Evolutionary conservation across 345 rosid species (phyloP), one percentile per base, ranked within the genome.

Genomic region (Lumnitzera racemosa): DNA sequence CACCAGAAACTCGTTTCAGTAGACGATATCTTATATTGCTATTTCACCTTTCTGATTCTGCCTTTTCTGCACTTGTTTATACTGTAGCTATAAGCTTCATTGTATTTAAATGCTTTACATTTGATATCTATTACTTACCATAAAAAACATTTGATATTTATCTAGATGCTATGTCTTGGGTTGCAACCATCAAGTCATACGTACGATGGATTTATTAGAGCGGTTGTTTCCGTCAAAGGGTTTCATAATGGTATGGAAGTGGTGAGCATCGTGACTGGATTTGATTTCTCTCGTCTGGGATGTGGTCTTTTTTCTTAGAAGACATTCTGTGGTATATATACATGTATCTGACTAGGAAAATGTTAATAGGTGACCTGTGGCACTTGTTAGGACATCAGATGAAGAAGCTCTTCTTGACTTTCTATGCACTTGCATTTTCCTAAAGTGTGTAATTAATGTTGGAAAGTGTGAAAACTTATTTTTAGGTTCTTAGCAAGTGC

Each of bases 161-260:
- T 70, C 64, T 55, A 91, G 98, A 87, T 89, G 96, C 79, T 82
- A 76, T 74, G 74, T 61, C 79, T 89, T 71, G 94, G 97, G 59
- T 58, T 92, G 76, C 72, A 46, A 61, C 96, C 88, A 62, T 76
- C 97, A 57, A 70, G 77, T 24, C 64, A 65, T 63, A 74, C 88
- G 46, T 92, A 78, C 62, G 80, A 85, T 82, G 82, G 83, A 54
- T 84, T 79, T 68, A 25, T 86, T 55, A 82, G 76, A 80, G 96
- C 97, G 53, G 64, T 76, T 80, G 76, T 80, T 47, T 63, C 61
- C 61, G 61, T 60, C 46, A 76, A 61, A 70, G 84, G 82, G 56
- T 77, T 71, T 11, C 71, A 58, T 48, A 71, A 70, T 58, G 87
- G 91, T 73, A 65, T 89, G 76, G 67, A 74, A 67, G 63, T 84